phyloP scores from a whole-genome alignment of 2,329 filamentous ascomycete species.

The Pseudocercospora macadamiae region DNA sequence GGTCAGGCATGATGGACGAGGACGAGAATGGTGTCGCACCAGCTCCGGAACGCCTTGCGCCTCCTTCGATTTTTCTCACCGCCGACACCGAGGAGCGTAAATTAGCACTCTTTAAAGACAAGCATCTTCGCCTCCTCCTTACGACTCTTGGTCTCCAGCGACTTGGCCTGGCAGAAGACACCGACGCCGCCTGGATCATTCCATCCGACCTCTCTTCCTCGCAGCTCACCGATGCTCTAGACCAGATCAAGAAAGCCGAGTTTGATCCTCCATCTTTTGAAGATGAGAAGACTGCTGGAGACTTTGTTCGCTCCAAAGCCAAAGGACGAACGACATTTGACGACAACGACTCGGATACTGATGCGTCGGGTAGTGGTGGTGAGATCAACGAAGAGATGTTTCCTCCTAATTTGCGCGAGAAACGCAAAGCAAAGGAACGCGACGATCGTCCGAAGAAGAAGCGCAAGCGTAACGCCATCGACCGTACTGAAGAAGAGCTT shows the following conservation, averaged over 20 bases:
- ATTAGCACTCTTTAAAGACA: slow-evolving; percentile 83
- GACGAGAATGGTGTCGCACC: slow-evolving; percentile 33
- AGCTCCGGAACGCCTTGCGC: slow-evolving; percentile 39
- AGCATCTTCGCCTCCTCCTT: slow-evolving; percentile 83
- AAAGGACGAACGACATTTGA: slow-evolving; percentile 56
- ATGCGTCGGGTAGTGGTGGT: slow-evolving; percentile 31
- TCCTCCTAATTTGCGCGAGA: slow-evolving; percentile 36
- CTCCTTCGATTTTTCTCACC: slow-evolving; percentile 60
- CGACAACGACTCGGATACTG: slow-evolving; percentile 57
- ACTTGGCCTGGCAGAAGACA: slow-evolving; percentile 68
- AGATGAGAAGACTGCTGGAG: slow-evolving; percentile 72
- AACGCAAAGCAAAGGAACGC: slow-evolving; percentile 24
- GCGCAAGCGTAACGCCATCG: slow-evolving; percentile 55
- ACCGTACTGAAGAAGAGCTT: slow-evolving; percentile 64
- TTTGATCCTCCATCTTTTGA: slow-evolving; percentile 78
- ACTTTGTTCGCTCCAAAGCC: slow-evolving; percentile 75
- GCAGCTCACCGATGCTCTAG: slow-evolving; percentile 68
- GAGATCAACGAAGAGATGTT: slow-evolving; percentile 34
- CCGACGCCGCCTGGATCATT: slow-evolving; percentile 77
- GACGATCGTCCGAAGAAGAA: slow-evolving; percentile 57
- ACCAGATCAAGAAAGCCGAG: slow-evolving; percentile 75
- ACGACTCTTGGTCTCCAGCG: slow-evolving; percentile 72
- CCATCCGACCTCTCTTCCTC: slow-evolving; percentile 67
- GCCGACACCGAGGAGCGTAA: slow-evolving; percentile 68
- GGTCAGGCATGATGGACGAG: slow-evolving; percentile 44